phyloP scores from a whole-genome alignment of 2,329 filamentous ascomycete species.

The Rasamsonia emersonii region DNA sequence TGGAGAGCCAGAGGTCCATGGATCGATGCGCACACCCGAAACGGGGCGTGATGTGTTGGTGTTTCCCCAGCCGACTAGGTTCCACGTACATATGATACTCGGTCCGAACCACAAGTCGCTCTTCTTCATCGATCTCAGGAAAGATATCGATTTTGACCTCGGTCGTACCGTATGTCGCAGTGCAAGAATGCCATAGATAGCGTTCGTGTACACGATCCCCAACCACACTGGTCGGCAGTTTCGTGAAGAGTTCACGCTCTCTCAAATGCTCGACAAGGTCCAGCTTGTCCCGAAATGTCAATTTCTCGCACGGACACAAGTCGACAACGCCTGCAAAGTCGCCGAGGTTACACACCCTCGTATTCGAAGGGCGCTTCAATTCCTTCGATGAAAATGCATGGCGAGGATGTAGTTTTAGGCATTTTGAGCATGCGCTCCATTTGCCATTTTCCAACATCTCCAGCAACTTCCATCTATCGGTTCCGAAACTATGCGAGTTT shows the following conservation, averaged over 20 bases:
- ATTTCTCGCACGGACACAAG: conserved; percentile 31
- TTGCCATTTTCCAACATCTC: conserved; percentile 25
- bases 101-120: conserved; percentile 25
- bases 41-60: conserved; percentile 30
- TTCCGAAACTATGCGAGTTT: conserved; percentile 27
- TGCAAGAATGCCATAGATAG: conserved; percentile 32
- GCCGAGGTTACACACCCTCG: conserved; percentile 25
- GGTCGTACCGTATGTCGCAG: conserved; percentile 25
- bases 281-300: conserved; percentile 30
- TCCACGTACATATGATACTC: conserved; percentile 29
- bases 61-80: conserved; percentile 27
- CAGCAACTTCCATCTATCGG: conserved; percentile 29
- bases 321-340: conserved; percentile 29
- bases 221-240: conserved; percentile 19
- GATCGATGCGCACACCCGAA: conserved; percentile 33
- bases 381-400: conserved; percentile 24
- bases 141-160: conserved; percentile 26
- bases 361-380: conserved; percentile 23
- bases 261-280: conserved; percentile 26
- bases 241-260: conserved; percentile 19
- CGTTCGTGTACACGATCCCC: conserved; percentile 19
- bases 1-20: conserved; percentile 31
- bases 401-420: conserved; percentile 31
- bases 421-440: conserved; percentile 29
- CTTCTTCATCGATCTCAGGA: conserved; percentile 24